Evolutionary conservation across 495 filamentous ascomycete genomes (phyloP).

Genomic region (Penicillium antarcticum): DNA sequence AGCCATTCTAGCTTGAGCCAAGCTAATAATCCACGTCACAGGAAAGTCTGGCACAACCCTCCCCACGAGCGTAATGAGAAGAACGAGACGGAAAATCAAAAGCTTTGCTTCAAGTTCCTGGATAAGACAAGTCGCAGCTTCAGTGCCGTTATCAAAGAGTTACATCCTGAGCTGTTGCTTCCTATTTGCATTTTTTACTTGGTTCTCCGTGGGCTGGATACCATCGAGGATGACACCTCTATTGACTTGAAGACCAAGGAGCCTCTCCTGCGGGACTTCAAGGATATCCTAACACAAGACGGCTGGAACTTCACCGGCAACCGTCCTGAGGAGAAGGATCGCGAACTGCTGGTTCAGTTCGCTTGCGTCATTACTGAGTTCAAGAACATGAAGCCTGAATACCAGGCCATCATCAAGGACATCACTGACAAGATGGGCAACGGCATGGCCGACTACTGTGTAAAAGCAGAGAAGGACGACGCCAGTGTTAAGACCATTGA

Average conservation of each 20-base stretch:
- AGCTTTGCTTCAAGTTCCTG: slow-evolving; percentile 81
- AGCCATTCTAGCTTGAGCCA: background rate
- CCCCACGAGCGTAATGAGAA: slow-evolving; percentile 76
- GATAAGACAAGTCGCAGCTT: slow-evolving; percentile 91
- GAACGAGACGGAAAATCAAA: slow-evolving; percentile 70
- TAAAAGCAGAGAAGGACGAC: slow-evolving; percentile 72
- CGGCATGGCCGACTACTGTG: slow-evolving; percentile 93
- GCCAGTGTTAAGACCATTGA: slow-evolving; percentile 77
- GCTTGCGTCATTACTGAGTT: slow-evolving; percentile 81
- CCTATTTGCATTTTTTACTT: slow-evolving; percentile 94
- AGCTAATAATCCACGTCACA: slow-evolving; percentile 30
- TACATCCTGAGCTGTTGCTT: slow-evolving; percentile 88
- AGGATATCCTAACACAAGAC: slow-evolving; percentile 70
- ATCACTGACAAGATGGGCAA: slow-evolving; percentile 95
- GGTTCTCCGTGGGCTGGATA: slow-evolving; percentile 84
- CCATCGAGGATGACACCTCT: slow-evolving; percentile 98
- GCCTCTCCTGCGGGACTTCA: slow-evolving; percentile 78
- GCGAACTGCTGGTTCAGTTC: slow-evolving; percentile 88
- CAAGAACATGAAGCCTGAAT: slow-evolving; percentile 81
- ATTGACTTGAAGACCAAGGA: slow-evolving; percentile 78
- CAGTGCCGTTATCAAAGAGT: slow-evolving; percentile 87
- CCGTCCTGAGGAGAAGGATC: slow-evolving; percentile 90
- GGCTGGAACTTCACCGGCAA: slow-evolving; percentile 88
- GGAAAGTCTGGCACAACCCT: slow-evolving; percentile 95
- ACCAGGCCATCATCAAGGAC: slow-evolving; percentile 85